Evolutionary conservation across 257 asterid genomes (phyloP).

Genomic region (Jacaranda copaia): DNA sequence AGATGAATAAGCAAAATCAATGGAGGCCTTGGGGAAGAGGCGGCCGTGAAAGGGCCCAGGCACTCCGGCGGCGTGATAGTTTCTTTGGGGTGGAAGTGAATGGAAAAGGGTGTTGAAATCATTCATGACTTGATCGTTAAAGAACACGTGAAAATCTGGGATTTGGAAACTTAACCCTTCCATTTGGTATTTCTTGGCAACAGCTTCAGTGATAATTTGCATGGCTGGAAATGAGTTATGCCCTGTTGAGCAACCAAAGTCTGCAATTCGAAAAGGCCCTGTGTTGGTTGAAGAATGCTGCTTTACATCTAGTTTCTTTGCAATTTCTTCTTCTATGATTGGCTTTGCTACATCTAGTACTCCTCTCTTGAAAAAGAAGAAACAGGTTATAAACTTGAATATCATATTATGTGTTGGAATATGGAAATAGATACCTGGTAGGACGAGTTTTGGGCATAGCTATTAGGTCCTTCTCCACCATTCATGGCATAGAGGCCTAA

Average conservation of each 20-base stretch:
- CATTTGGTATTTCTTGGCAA: constrained; percentile 29
- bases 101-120: constrained; percentile 60
- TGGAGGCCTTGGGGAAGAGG: constrained; percentile 48
- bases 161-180: not conserved
- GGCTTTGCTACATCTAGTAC: constrained; percentile 42
- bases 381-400: not conserved
- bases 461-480: constrained; percentile 46
- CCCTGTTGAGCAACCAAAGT: constrained; percentile 66
- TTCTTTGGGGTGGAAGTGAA: constrained; percentile 45
- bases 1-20: constrained; percentile 54
- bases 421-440: constrained; percentile 47
- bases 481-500: constrained; percentile 53
- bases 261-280: constrained; percentile 45
- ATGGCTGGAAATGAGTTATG: constrained; percentile 55
- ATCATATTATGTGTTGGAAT: no score
- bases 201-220: constrained; percentile 48
- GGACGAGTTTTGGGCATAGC: constrained; percentile 55
- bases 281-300: constrained; percentile 19
- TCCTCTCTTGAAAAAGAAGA: constrained; percentile 42
- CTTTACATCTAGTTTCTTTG: constrained; percentile 31
- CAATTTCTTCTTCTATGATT: constrained; percentile 43
- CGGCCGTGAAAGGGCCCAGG: constrained; percentile 59
- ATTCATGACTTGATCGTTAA: constrained; percentile 50
- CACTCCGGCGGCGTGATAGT: constrained; percentile 52
- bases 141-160: constrained; percentile 55